These are phyloP conservation scores for Adiantum capillusveneris DNA, from an alignment of 75 land plant genomes.

Conservation along the genomic window DNA sequence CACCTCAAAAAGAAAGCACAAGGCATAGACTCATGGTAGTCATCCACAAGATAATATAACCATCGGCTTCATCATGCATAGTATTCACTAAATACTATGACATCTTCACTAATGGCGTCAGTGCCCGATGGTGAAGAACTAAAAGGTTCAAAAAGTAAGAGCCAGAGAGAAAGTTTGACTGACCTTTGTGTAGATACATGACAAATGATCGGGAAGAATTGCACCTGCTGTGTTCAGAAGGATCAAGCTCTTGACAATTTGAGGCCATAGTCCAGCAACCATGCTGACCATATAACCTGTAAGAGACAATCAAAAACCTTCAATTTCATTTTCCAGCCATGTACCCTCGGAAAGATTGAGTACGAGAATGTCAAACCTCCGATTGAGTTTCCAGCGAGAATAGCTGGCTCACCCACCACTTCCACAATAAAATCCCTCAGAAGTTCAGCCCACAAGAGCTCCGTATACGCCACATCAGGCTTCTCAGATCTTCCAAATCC, in stretches of 20 bases:
- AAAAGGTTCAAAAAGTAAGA: too few relatives aligned
- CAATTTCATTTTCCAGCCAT: neutral
- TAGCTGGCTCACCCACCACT: conserved; percentile 77
- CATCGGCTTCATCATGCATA: too few relatives aligned
- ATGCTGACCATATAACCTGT: conserved; percentile 63
- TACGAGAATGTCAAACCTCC: conserved; percentile 46
- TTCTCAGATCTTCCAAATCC: conserved; percentile 96
- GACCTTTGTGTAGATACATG: conserved; percentile 29
- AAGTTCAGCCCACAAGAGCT: conserved; percentile 83
- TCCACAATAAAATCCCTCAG: conserved; percentile 79
- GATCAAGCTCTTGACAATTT: conserved; percentile 55
- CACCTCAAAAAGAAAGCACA: too few relatives aligned
- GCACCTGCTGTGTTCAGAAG: conserved; percentile 73
- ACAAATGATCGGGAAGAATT: conserved; percentile 52
- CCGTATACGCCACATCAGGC: conserved; percentile 68
- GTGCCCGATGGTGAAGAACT: too few relatives aligned
- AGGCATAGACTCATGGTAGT: too few relatives aligned
- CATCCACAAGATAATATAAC: too few relatives aligned
- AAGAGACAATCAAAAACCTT: neutral
- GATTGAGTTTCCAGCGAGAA: conserved; percentile 85
- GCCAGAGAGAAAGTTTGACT: too few relatives aligned
- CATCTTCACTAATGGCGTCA: too few relatives aligned
- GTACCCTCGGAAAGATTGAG: neutral
- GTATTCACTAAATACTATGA: too few relatives aligned
- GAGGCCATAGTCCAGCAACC: conserved; percentile 75